phyloP scores from a whole-genome alignment of 345 rosid genomes.

The Trapa bicornis region DNA sequence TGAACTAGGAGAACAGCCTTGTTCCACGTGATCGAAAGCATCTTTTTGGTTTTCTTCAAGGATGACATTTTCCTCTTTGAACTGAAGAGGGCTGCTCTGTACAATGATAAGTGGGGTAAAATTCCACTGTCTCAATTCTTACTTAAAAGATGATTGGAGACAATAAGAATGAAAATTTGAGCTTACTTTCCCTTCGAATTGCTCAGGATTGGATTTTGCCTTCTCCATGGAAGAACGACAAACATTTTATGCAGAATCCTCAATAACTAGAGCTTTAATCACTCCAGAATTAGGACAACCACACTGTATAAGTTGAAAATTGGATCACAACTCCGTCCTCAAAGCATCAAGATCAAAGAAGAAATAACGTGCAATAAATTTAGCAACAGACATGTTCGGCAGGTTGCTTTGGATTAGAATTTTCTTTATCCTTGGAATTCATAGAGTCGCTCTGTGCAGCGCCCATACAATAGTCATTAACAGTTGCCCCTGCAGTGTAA shows the following conservation, averaged over 20 bases:
- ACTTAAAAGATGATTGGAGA: background rate
- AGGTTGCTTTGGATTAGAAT: background rate
- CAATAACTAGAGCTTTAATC: conserved; percentile 6
- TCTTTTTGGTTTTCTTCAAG: background rate
- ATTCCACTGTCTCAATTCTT: background rate
- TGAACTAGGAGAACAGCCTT: background rate
- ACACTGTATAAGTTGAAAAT: conserved; percentile 13
- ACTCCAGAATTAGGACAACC: conserved; percentile 15
- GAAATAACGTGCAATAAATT: background rate
- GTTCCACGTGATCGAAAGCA: background rate
- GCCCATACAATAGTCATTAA: background rate
- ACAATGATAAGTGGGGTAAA: background rate
- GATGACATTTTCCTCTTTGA: conserved; percentile 4
- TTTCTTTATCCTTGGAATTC: conserved; percentile 3
- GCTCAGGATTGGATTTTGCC: conserved; percentile 5
- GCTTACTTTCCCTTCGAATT: background rate
- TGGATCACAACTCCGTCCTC: conserved; percentile 13
- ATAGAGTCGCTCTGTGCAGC: background rate
- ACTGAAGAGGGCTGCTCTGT: conserved; percentile 1
- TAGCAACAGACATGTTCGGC: conserved; percentile 4
- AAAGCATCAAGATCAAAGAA: background rate
- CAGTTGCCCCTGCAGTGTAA: background rate
- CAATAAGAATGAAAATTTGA: background rate
- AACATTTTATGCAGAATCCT: conserved; percentile 2
- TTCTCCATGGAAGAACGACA: background rate